phyloP scores from a whole-genome alignment of 108 stramenopile genomes.

The Hondaea fermentalgiana region DNA sequence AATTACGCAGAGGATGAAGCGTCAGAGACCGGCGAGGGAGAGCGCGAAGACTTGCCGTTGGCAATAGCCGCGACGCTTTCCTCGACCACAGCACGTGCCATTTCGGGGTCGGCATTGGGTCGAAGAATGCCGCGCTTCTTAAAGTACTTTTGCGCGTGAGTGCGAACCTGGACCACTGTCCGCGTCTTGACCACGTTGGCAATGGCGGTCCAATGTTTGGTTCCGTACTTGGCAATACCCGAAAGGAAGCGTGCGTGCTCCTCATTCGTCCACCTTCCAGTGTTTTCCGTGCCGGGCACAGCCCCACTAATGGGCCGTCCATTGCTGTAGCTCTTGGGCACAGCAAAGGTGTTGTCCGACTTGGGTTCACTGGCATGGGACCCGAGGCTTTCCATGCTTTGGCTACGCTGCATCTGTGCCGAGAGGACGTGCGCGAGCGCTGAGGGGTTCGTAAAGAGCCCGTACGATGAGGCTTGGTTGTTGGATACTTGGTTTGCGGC shows the following conservation, averaged over 20 bases:
- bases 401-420: neutral
- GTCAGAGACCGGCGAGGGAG: neutral
- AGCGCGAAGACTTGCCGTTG: neutral
- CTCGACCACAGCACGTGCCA: neutral
- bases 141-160: constrained; percentile 38
- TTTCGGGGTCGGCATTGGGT: neutral
- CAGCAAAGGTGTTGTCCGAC: neutral
- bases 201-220: constrained; percentile 27
- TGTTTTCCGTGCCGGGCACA: neutral
- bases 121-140: constrained; percentile 14
- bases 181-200: constrained; percentile 28
- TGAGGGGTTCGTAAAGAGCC: neutral
- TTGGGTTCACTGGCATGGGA: neutral
- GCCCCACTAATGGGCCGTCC: constrained; percentile 16
- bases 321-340: neutral
- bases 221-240: constrained; percentile 19
- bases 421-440: neutral
- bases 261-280: constrained; percentile 32
- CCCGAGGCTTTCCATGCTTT: neutral
- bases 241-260: constrained; percentile 36
- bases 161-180: constrained; percentile 30
- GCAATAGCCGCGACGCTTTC: neutral
- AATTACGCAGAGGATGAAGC: neutral
- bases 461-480: neutral
- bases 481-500: neutral